Percentiles rank a stretch among this genome's conserved stretches.
Conservation (phyloP, 208 protist genomes). For the Eutreptiella sp. region DNA sequence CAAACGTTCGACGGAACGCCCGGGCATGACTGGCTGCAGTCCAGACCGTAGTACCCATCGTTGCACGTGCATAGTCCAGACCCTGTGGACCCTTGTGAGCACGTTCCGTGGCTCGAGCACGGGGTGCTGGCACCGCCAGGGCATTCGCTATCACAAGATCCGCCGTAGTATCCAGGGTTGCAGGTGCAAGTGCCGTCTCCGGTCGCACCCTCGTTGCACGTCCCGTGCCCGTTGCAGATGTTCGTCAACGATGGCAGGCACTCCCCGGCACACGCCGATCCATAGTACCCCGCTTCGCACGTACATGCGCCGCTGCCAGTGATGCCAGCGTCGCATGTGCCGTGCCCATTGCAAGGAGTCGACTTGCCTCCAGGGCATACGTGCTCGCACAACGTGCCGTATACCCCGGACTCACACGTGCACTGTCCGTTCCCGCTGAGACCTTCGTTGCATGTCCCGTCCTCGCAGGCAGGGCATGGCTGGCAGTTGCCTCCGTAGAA, state of each 20-base stretch:
- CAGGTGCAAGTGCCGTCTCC: constrained; percentile 25
- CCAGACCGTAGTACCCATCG: not conserved
- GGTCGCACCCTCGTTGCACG: constrained; percentile 3
- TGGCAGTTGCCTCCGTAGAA: too few relatives aligned
- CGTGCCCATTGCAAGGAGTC: too few relatives aligned
- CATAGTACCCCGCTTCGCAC: too few relatives aligned
- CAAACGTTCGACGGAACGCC: not conserved
- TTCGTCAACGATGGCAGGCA: not conserved
- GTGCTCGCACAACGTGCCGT: too few relatives aligned
- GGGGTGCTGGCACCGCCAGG: constrained; percentile 18
- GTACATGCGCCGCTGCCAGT: too few relatives aligned
- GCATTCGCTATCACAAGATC: constrained; percentile 23
- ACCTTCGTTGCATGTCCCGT: too few relatives aligned
- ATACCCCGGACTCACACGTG: too few relatives aligned
- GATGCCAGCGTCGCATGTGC: too few relatives aligned
- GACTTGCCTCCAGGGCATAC: too few relatives aligned
- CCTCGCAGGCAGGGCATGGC: too few relatives aligned
- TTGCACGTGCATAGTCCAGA: constrained; percentile 16
- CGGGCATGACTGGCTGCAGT: not conserved
- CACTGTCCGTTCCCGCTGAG: too few relatives aligned
- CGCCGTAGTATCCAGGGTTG: constrained; percentile 12
- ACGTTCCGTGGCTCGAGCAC: constrained; percentile 24
- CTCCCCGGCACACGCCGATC: not conserved
- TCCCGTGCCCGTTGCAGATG: constrained; percentile 22
- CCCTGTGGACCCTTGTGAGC: constrained; percentile 5